Evolutionary conservation across 2,329 filamentous ascomycete genomes (phyloP).

Genomic region (Hypoxylon sp.): DNA sequence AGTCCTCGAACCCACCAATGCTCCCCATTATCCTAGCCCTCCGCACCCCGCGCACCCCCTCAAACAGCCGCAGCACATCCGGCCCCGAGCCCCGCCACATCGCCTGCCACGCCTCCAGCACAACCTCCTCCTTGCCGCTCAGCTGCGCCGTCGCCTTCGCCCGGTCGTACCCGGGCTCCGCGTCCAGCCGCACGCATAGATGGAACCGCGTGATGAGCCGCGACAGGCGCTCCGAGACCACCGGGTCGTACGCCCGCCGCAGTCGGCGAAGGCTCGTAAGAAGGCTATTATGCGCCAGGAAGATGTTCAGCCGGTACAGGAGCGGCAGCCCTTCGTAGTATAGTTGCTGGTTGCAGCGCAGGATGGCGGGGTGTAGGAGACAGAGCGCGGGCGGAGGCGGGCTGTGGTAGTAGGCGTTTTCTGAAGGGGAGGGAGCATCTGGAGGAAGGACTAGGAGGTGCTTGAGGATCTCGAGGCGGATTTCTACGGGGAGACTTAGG

Average conservation of each 20-base stretch:
- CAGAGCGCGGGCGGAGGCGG: conserved; percentile 11
- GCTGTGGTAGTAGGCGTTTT: conserved; percentile 15
- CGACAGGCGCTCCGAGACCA: conserved; percentile 46
- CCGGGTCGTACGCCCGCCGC: conserved; percentile 54
- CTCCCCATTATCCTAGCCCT: conserved; percentile 57
- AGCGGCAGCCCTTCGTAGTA: conserved; percentile 59
- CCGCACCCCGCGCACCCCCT: conserved; percentile 60
- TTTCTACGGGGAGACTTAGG: too few relatives aligned
- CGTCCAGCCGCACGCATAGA: conserved; percentile 60
- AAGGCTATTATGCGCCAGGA: conserved; percentile 59
- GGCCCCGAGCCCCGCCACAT: conserved; percentile 57
- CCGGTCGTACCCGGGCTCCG: conserved; percentile 55
- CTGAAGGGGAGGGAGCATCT: too few relatives aligned
- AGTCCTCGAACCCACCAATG: conserved; percentile 60
- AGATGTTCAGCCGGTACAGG: conserved; percentile 62
- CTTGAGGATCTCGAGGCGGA: too few relatives aligned
- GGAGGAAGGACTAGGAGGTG: too few relatives aligned
- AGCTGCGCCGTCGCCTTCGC: conserved; percentile 53
- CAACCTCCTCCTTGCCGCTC: conserved; percentile 57
- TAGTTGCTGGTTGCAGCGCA: conserved; percentile 59
- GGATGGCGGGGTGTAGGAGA: conserved; percentile 58
- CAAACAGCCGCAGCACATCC: conserved; percentile 58
- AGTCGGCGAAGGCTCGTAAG: conserved; percentile 61
- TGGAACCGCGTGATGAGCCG: conserved; percentile 47
- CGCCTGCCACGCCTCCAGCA: conserved; percentile 58